These are phyloP conservation scores for Perilla frutescens DNA, from an alignment of 257 asterid genomes.

Conservation along the genomic window DNA sequence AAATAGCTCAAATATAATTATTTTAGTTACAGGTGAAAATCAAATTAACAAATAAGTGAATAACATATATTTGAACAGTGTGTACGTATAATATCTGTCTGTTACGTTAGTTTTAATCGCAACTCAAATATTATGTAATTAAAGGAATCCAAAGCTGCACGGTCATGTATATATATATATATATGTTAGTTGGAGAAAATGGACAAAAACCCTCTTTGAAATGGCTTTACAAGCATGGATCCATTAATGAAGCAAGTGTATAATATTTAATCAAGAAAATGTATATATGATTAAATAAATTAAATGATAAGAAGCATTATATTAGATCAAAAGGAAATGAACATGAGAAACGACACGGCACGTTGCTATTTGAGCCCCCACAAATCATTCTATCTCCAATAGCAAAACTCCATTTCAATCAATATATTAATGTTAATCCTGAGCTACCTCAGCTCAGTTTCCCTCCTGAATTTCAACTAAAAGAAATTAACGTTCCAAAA, in stretches of 20 bases:
- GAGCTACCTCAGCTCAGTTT: no score
- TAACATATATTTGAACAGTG: no score
- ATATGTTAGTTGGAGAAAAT: constrained; percentile 36
- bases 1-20: neutral
- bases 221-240: neutral
- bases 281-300: constrained; percentile 20
- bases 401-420: constrained; percentile 50
- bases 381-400: constrained; percentile 61
- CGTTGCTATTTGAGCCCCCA: constrained; percentile 45
- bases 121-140: no score
- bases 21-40: no score
- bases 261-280: constrained; percentile 23
- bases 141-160: constrained; percentile 57
- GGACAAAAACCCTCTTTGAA: constrained; percentile 48
- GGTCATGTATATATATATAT: no score
- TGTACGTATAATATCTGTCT: constrained; percentile 27
- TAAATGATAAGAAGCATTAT: constrained; percentile 24
- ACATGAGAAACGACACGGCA: constrained; percentile 56
- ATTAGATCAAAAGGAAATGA: constrained; percentile 38
- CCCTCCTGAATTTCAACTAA: constrained; percentile 25
- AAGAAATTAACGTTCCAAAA: constrained; percentile 48
- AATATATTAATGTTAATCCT: constrained; percentile 37
- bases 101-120: neutral
- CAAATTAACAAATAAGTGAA: neutral
- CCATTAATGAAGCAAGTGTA: constrained; percentile 11